These are phyloP conservation scores for Saccharomycopsis vini DNA, from an alignment of 805 yeast genomes.

Conservation along the genomic window DNA sequence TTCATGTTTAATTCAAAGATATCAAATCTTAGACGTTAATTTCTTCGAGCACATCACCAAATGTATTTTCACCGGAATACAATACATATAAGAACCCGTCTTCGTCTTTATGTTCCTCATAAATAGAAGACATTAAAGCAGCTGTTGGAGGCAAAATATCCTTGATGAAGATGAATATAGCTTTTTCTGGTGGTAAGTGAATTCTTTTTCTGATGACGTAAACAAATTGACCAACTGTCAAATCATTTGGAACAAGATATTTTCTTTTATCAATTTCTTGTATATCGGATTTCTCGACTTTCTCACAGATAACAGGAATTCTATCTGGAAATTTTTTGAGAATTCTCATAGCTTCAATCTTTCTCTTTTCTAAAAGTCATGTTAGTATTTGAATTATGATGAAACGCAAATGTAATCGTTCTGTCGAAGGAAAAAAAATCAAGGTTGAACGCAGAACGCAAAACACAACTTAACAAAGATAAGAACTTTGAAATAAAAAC, in stretches of 20 bases:
- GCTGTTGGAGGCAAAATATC: constrained; percentile 98
- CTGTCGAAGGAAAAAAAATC: too few species aligned
- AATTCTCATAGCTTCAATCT: constrained; percentile 89
- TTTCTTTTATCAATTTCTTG: constrained; percentile 96
- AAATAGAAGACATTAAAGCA: constrained; percentile 88
- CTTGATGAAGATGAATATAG: constrained; percentile 92
- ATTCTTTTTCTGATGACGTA: constrained; percentile 95
- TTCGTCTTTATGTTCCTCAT: constrained; percentile 94
- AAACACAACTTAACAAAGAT: too few species aligned
- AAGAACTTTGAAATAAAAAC: constrained; percentile 25
- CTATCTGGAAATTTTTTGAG: constrained; percentile 83
- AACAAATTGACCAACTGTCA: constrained; percentile 96
- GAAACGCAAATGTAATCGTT: too few species aligned
- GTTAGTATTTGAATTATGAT: too few species aligned
- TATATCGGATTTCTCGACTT: constrained; percentile 92
- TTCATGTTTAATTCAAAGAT: too few species aligned
- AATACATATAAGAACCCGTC: constrained; percentile 95
- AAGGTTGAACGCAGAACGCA: too few species aligned
- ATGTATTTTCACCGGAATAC: constrained; percentile 96
- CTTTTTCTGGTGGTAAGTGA: constrained; percentile 93
- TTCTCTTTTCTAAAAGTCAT: constrained; percentile 64
- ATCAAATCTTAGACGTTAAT: not conserved
- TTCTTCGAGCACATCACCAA: constrained; percentile 42
- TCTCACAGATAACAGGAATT: constrained; percentile 93
- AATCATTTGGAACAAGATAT: constrained; percentile 90